These are phyloP conservation scores for Hyaloscypha hepaticicola DNA, from an alignment of 495 filamentous ascomycete genomes.

Conservation along the genomic window DNA sequence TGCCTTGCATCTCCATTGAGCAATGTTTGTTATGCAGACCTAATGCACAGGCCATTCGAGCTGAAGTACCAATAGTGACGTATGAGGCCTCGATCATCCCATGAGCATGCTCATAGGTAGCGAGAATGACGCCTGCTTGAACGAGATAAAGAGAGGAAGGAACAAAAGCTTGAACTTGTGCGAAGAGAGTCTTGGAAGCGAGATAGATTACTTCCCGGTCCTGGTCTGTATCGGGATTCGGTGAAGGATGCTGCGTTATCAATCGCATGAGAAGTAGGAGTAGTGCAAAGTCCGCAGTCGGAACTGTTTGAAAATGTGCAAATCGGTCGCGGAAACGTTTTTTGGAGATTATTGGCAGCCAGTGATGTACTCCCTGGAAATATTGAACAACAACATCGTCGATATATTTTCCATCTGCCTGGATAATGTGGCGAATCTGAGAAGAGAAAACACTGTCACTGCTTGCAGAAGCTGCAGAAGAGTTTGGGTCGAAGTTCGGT, in stretches of 20 bases:
- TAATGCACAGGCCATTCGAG: constrained; percentile 30
- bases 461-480: not conserved
- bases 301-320: constrained; percentile 19
- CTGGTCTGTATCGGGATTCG: constrained; percentile 18
- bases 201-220: constrained; percentile 36
- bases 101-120: constrained; percentile 30
- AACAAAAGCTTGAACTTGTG: constrained; percentile 35
- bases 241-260: constrained; percentile 30
- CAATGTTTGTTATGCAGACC: constrained; percentile 28
- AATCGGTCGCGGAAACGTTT: constrained; percentile 34
- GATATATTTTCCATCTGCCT: constrained; percentile 32
- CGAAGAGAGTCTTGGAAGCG: constrained; percentile 36
- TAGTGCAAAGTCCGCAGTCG: constrained; percentile 36
- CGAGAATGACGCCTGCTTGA: constrained; percentile 37
- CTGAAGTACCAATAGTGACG: constrained; percentile 14
- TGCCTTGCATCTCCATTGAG: constrained; percentile 21
- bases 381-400: constrained; percentile 39
- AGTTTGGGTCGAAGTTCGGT: not conserved
- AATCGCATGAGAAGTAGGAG: constrained; percentile 40
- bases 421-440: constrained; percentile 36
- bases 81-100: constrained; percentile 21
- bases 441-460: constrained; percentile 22
- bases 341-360: constrained; percentile 40
- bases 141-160: constrained; percentile 34
- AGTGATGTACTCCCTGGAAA: constrained; percentile 39